Evolutionary conservation across 2,329 filamentous ascomycete species (phyloP).

Genomic region (Reticulascus tulasneorum): DNA sequence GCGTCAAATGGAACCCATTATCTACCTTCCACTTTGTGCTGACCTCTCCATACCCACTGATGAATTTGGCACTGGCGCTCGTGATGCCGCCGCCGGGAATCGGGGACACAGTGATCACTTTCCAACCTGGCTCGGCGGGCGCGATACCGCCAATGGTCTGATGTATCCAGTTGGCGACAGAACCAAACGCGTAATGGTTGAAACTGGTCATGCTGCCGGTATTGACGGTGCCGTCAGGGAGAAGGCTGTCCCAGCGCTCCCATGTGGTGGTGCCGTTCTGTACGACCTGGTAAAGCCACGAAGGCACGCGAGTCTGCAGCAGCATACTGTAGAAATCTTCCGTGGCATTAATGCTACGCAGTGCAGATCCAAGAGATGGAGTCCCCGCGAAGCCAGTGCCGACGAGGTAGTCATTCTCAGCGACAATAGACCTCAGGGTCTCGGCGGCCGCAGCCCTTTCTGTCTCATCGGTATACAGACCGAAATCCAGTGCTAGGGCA

Average conservation of each 20-base stretch:
- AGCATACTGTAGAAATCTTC: slow-evolving; percentile 44
- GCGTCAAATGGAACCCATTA: slow-evolving; percentile 1
- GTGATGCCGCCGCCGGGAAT: slow-evolving; percentile 32
- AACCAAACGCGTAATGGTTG: slow-evolving; percentile 47
- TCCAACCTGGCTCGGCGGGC: slow-evolving; percentile 36
- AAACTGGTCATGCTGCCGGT: slow-evolving; percentile 45
- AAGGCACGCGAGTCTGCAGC: slow-evolving; percentile 37
- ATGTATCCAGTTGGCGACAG: slow-evolving; percentile 44
- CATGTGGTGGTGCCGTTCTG: slow-evolving; percentile 45
- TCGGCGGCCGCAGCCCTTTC: slow-evolving; percentile 19
- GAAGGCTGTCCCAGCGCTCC: slow-evolving; percentile 47
- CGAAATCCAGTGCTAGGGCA: slow-evolving; percentile 32
- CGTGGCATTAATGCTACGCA: slow-evolving; percentile 21
- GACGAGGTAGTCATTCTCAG: slow-evolving; percentile 28
- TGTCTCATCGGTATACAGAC: slow-evolving; percentile 21
- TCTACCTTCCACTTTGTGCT: slow-evolving; percentile 22
- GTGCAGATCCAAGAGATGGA: slow-evolving; percentile 29
- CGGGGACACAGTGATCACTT: slow-evolving; percentile 28
- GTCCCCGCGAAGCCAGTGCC: slow-evolving; percentile 42
- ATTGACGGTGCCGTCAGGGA: slow-evolving; percentile 39
- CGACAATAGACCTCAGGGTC: slow-evolving; percentile 26
- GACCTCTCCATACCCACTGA: slow-evolving; percentile 28
- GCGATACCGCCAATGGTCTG: slow-evolving; percentile 36
- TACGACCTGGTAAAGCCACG: slow-evolving; percentile 44
- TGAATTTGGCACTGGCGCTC: slow-evolving; percentile 22